Base-by-base conservation (phyloP, 2,329 filamentous ascomycete genomes). In the Dothistroma septosporum region DNA sequence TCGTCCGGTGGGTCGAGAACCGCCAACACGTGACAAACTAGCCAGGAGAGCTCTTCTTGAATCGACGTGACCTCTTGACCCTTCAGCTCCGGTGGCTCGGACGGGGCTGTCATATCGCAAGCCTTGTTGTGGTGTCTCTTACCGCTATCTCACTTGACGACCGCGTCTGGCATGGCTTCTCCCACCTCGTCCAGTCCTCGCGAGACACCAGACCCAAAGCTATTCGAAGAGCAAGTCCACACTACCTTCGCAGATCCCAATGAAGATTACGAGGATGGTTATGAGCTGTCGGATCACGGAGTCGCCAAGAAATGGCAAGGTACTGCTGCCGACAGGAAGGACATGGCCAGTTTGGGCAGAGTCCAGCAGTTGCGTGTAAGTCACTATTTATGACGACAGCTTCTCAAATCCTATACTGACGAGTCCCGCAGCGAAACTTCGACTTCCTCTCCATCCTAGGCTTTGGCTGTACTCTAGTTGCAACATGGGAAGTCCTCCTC, bases 291-390 rank as follows among this genome's bases (percentile, higher is more conserved):
- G 1, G 63, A 61, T 16, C 52, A 62, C 16, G 64, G 57, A 10
- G 66, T 69, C n/a, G 62, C 60, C 41, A 60, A 59, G 59, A 66
- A 68, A 59, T 68, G 61, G 59, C 66, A 63, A 53, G 66, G 65
- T 0, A 66, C 66, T 24, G 57, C 53, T 31, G 64, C 62, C 5
- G 67, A 69, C 52, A 61, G 58, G 33, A 63, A 61, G 24, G 66
- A 67, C 8, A 69, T 69, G 66, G 60, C 61, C 50, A 58, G 60
- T n/a, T 56, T 69, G 28, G 67, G 67, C 21, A 64, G 65, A 46
- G 53, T 66, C 28, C 67, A 69, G 53, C 61, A 67, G 55, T 49
- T 65, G 46, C 60, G 54, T 5, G 54, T 48, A 19, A 12, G 54
- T 32, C 32, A 2, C 10, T n/a, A 7, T 16, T 7, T n/a, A 54